Evolutionary conservation across 2,329 filamentous ascomycete genomes (phyloP), one percentile per base, ranked within the genome.

Genomic region (Exophiala sp.): DNA sequence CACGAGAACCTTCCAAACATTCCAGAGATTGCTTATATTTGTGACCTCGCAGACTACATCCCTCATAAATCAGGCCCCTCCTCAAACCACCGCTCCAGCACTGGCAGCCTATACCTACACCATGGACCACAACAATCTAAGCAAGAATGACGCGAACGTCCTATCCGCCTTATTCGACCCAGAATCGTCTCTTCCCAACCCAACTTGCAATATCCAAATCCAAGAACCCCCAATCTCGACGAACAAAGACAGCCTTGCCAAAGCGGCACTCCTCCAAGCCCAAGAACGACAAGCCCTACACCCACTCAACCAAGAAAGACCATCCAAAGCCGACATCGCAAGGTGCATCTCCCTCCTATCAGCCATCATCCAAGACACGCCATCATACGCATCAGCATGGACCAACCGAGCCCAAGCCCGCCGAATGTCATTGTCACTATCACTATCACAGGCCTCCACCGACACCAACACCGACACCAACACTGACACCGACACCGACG

Each of bases 371-470:
- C 43, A 54, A 0, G 48, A 66, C 9, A 54, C 73, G 13, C 73
- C 75, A 3, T 62, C 63, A 6, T 81, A 80, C 53, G 74, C 78
- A 1, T 73, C 76, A 5, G 75, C 75, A 9, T 75, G 76, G 48
- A 69, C 74, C 42, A 81, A 81, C 55, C 72, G 77, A 37, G 79
- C 79, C 2, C 78, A 81, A 64, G 64, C 69, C 57, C 50, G 65
- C 1, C 66, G 72, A 4, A 57, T 73, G 34, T 60, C 69, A 1
- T 60, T 69, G n/a, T n/a, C n/a, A n/a, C n/a, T n/a, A n/a, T n/a
- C n/a, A n/a, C n/a, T n/a, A n/a, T n/a, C n/a, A n/a, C n/a, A n/a
- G n/a, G n/a, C n/a, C n/a, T n/a, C n/a, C n/a, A n/a, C n/a, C n/a
- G n/a, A n/a, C n/a, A n/a, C n/a, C n/a, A n/a, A n/a, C n/a, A n/a